phyloP scores from a whole-genome alignment of 164 flowering plant species.

The Piper betle region DNA sequence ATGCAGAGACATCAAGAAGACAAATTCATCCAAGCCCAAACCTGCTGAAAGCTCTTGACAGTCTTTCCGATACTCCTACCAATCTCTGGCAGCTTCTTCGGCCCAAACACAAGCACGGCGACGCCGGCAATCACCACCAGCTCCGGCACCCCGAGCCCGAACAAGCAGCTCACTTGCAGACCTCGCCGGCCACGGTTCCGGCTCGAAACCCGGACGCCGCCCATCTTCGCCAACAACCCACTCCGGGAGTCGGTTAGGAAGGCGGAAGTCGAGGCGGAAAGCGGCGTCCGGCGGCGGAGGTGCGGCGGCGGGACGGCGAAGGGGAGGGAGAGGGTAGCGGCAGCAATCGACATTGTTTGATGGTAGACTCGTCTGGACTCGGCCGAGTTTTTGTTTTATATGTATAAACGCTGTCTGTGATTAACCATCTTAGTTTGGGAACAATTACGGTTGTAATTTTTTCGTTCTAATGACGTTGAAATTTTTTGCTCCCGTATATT shows the following conservation, averaged over 20 bases:
- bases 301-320: constrained; percentile 8
- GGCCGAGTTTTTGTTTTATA: too few species aligned
- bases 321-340: constrained; percentile 12
- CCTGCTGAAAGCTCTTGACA: constrained; percentile 92
- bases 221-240: constrained; percentile 6
- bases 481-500: too few species aligned
- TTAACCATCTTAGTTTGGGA: too few species aligned
- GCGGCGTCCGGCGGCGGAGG: constrained; percentile 8
- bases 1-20: not conserved
- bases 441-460: too few species aligned
- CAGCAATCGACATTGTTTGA: constrained; percentile 9
- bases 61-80: constrained; percentile 89
- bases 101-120: constrained; percentile 75
- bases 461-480: too few species aligned
- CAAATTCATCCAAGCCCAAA: constrained; percentile 17
- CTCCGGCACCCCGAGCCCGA: constrained; percentile 93
- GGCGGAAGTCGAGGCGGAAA: constrained; percentile 33
- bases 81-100: constrained; percentile 70
- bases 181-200: constrained; percentile 22
- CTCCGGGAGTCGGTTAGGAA: constrained; percentile 14
- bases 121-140: constrained; percentile 87
- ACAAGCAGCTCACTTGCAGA: constrained; percentile 46
- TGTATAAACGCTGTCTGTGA: too few species aligned
- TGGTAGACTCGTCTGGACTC: not conserved
- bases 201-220: constrained; percentile 7